Base-by-base conservation (phyloP, 768 basidiomycete species). In the Suillus luteus region DNA sequence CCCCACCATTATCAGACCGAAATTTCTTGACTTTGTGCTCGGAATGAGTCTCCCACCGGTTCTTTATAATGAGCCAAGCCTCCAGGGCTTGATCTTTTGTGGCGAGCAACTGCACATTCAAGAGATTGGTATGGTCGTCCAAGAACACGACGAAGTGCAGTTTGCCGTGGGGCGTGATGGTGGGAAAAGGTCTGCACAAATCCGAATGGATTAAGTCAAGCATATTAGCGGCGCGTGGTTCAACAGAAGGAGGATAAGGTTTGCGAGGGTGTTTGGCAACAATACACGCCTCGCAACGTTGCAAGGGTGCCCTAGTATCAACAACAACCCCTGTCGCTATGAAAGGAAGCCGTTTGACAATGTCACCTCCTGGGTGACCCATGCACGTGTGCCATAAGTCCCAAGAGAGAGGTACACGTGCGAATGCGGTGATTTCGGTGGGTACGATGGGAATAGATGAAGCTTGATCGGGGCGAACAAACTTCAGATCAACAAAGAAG, bases 1-100 rank as follows among this genome's bases (percentile, higher is more conserved):
- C 40, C 15, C 40, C 40, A 0, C 19, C 7, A 9, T 44, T 44
- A 3, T 44, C 43, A 8, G 19, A 44, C 0, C 9, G 19, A 19
- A 44, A n/a, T 0, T 9, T 8, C 19, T 44, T 44, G 3, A 44
- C 19, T 1, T 0, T 0, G 0, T 6, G 19, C 1, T 8, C 7
- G 0, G 43, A 6, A 8, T 19, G 19, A 9, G 19, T 44, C 17
- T 44, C 43, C 43, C 43, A 44, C 9, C 3, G 19, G 2, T 44
- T 44, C 7, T 8, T 2, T 1, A 44, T 8, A 7, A 44, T 44
- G 2, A 19, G 6, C 43, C 43, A 44, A 4, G 43, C 43, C 7
- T 44, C 43, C 0, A 44, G 8, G 0, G 43, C 43, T n/a, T 44
- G 43, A 3, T 44, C 43, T 2, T 44, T 44, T 2, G 43, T 19